A percentile compares a stretch with the other conserved stretches of the same genome.
These are phyloP conservation scores for Elsinoe fawcettii DNA, from an alignment of 2,329 filamentous ascomycete species.

Conservation along the genomic window DNA sequence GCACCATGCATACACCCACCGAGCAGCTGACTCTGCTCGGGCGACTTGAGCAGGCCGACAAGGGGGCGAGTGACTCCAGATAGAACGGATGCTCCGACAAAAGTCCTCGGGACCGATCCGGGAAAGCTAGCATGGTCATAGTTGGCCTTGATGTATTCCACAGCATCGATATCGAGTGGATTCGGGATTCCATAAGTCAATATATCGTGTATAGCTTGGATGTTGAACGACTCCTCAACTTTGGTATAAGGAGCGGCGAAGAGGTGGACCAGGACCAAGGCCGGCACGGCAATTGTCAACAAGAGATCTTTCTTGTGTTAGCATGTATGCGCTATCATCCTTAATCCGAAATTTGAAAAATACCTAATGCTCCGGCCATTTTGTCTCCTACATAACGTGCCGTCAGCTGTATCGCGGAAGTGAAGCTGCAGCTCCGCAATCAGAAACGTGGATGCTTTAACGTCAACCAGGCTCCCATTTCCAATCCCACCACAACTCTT, in stretches of 20 bases:
- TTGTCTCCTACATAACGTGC: not conserved
- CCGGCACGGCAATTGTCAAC: slow-evolving; percentile 52
- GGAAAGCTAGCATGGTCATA: slow-evolving; percentile 92
- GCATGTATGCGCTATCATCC: not conserved
- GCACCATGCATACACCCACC: slow-evolving; percentile 34
- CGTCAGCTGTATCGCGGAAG: not conserved
- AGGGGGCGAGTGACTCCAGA: slow-evolving; percentile 65
- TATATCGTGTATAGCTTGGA: slow-evolving; percentile 89
- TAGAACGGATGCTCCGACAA: slow-evolving; percentile 71
- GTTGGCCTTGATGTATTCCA: slow-evolving; percentile 37
- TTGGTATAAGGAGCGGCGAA: slow-evolving; percentile 77
- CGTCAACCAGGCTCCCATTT: not conserved
- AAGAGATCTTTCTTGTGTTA: slow-evolving; percentile 37
- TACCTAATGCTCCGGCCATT: slow-evolving; percentile 7
- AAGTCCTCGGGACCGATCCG: slow-evolving; percentile 84
- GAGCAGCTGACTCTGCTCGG: slow-evolving; percentile 50
- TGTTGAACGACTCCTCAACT: slow-evolving; percentile 97
- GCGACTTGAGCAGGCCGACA: slow-evolving; percentile 48
- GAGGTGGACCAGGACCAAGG: slow-evolving; percentile 31
- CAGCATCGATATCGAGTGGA: slow-evolving; percentile 20
- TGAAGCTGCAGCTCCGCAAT: slow-evolving; percentile 16
- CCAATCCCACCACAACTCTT: slow-evolving; percentile 1
- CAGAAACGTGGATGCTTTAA: slow-evolving; percentile 14
- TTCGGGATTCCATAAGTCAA: slow-evolving; percentile 67
- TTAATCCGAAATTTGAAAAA: not conserved